Evolutionary conservation across 148 eudicot genomes (phyloP).

Genomic region (Oxyria digyna): DNA sequence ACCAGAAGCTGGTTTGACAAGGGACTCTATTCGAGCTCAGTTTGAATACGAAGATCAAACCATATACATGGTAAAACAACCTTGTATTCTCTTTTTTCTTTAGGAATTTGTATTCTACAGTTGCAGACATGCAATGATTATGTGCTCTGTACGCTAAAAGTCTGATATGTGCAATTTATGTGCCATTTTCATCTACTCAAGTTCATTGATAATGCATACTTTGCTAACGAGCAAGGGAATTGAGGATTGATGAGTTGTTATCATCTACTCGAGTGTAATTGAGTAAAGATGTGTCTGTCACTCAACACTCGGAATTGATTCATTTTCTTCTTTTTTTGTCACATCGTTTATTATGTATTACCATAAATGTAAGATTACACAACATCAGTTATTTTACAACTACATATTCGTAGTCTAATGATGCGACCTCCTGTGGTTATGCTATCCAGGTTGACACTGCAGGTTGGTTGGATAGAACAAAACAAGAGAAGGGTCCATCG

Average conservation of each 20-base stretch:
- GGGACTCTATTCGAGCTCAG: constrained; percentile 93
- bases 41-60: constrained; percentile 78
- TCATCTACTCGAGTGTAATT: no score
- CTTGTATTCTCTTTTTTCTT: constrained; percentile 6
- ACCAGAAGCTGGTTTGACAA: constrained; percentile 96
- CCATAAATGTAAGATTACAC: not conserved
- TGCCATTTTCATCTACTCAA: not conserved
- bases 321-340: not conserved
- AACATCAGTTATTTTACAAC: not conserved
- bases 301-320: not conserved
- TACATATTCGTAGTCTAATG: not conserved
- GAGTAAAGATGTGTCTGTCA: no score
- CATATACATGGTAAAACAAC: constrained; percentile 53
- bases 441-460: constrained; percentile 89
- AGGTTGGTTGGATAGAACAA: constrained; percentile 95
- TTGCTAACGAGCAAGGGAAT: not conserved
- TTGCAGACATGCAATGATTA: not conserved
- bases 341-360: not conserved
- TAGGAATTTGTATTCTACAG: not conserved
- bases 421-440: not conserved
- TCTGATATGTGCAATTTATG: not conserved
- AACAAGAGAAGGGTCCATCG: constrained; percentile 79
- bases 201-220: not conserved
- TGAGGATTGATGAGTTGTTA: no score
- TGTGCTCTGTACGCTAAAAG: not conserved